Conservation (phyloP, 495 filamentous ascomycete genomes). For the Trichoderma virens region DNA sequence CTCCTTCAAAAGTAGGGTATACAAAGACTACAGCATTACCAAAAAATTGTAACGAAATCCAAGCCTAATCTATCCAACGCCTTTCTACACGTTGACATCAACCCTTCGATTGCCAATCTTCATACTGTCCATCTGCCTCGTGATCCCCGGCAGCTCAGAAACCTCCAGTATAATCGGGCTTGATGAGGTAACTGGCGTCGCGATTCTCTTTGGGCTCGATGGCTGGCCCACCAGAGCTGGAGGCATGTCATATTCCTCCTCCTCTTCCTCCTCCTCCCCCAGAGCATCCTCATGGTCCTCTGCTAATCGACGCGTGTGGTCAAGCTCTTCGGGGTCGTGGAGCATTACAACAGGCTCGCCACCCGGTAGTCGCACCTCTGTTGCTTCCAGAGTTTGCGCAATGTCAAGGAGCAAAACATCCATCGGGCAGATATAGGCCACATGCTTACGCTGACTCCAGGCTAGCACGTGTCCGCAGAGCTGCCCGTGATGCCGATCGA, state of each 20-base stretch:
- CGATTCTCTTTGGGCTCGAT: background rate
- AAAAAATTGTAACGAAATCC: background rate
- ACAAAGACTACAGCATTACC: background rate
- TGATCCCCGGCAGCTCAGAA: background rate
- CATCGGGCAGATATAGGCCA: slow-evolving; percentile 91
- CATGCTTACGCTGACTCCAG: slow-evolving; percentile 64
- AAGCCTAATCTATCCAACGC: background rate
- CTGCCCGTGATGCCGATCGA: slow-evolving; percentile 69
- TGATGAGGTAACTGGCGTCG: background rate
- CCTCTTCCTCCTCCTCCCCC: background rate
- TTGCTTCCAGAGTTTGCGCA: slow-evolving; percentile 58
- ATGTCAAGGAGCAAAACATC: slow-evolving; percentile 83
- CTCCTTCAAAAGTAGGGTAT: background rate
- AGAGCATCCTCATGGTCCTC: background rate
- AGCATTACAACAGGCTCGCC: slow-evolving; percentile 21
- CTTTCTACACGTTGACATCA: background rate
- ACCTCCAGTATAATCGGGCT: background rate
- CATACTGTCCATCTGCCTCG: background rate
- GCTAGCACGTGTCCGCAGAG: slow-evolving; percentile 88
- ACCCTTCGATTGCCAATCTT: background rate
- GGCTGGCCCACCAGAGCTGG: background rate
- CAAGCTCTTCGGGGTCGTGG: background rate
- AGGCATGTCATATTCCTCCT: background rate
- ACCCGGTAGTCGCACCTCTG: slow-evolving; percentile 45
- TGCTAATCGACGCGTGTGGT: background rate